A percentile compares a stretch with the other conserved stretches of the same genome.
These are phyloP conservation scores for Lomentospora prolificans DNA, from an alignment of 2,329 filamentous ascomycete genomes.

Conservation along the genomic window DNA sequence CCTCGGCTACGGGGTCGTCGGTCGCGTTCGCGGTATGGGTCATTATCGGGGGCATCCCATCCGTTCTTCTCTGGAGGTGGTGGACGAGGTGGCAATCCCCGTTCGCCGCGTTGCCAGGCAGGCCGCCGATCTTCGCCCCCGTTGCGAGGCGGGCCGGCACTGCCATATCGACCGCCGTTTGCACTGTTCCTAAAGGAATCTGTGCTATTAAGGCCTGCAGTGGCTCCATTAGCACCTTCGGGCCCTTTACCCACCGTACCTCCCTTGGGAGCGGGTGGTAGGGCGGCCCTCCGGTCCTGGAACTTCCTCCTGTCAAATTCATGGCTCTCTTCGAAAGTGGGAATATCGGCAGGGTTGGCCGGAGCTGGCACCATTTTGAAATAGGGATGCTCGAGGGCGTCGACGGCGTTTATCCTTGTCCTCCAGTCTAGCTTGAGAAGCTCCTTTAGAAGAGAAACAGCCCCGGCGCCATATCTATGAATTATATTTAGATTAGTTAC, in stretches of 20 bases:
- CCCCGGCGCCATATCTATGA: conserved; percentile 53
- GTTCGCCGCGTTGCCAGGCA: conserved; percentile 42
- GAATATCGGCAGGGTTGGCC: conserved; percentile 76
- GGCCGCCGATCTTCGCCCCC: conserved; percentile 37
- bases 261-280: conserved; percentile 85
- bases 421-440: conserved; percentile 84
- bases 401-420: conserved; percentile 81
- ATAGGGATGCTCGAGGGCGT: conserved; percentile 86
- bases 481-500: too few species aligned
- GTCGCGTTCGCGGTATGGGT: conserved; percentile 22
- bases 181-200: conserved; percentile 41
- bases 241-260: conserved; percentile 76
- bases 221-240: conserved; percentile 36
- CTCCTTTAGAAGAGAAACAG: conserved; percentile 70
- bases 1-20: conserved; percentile 20
- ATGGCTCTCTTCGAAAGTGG: conserved; percentile 86
- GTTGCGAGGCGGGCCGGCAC: conserved; percentile 9
- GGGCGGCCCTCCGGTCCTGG: conserved; percentile 70
- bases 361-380: conserved; percentile 74
- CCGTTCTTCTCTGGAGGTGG: conserved; percentile 34
- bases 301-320: conserved; percentile 92
- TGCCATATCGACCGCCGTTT: conserved; percentile 35
- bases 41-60: conserved; percentile 19
- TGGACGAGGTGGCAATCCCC: conserved; percentile 39
- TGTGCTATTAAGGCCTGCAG: conserved; percentile 38